Evolutionary conservation across 1,139 yeast species (phyloP), one percentile per base, ranked within the genome.

Genomic region (Nematodospora anomalae): DNA sequence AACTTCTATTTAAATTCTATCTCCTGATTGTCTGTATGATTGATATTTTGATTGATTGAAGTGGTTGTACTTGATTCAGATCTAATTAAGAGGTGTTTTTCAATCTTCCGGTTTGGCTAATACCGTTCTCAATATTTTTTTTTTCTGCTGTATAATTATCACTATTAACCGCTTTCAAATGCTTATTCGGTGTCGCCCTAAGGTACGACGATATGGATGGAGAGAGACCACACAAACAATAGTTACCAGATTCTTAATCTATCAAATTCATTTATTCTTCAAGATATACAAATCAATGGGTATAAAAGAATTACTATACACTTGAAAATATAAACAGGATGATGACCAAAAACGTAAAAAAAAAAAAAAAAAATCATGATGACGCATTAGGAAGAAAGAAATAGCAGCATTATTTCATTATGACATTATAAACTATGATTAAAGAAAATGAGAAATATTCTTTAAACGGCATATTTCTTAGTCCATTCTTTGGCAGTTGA

Each of bases 401-500:
- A 6, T 18, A 18, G 21, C 21, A 18, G 21, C 21, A 6, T 18
- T 6, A 18, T 18, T 18, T 18, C 21, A 18, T 18, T 18, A 33
- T 33, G 32, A 29, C 35, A 26, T 35, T 33, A 31, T 31, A 35
- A 24, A 30, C 23, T 24, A 21, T 25, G 14, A 32, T 18, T 26
- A 23, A 36, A 26, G 32, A 36, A 21, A 21, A 27, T 18, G 28
- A 13, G 4, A n/a, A 14, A 18, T 25, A 13, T 30, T 21, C 18
- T 24, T 33, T 74, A 92, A 59, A 90, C 94, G 51, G 98, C 98
- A 65, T 87, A 92, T 71, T 92, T 92, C 74, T 92, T 85, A 36
- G 98, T 92, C 97, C 98, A 92, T 71, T 92, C 99, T 60, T 85
- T 83, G 40, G 99, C 99, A 44, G 96, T 90, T 50, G 96, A 88